Evolutionary conservation across 2,329 filamentous ascomycete genomes (phyloP).

Genomic region (Aurifilum marmelostoma): DNA sequence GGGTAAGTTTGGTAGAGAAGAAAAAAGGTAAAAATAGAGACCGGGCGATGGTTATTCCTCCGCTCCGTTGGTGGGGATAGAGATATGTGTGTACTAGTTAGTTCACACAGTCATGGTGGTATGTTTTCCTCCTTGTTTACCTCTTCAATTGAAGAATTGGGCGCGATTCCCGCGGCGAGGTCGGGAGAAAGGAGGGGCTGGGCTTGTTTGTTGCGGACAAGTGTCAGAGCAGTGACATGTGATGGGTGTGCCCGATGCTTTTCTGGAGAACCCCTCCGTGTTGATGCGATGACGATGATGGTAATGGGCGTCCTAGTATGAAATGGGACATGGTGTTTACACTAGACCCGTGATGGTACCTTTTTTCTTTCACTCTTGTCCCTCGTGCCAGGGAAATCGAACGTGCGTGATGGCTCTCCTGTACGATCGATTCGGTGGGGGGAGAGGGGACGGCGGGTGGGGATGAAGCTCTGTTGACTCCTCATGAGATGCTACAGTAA

Average conservation of each 20-base stretch:
- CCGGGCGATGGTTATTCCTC: not conserved
- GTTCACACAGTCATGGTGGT: too few relatives aligned
- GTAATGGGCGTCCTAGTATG: not conserved
- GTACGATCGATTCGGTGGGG: not conserved
- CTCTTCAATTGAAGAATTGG: not conserved
- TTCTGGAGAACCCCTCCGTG: not conserved
- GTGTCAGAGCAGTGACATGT: not conserved
- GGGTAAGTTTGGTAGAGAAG: not conserved
- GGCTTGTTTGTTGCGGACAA: not conserved
- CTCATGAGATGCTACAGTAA: slow-evolving; percentile 10
- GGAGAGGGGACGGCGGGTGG: not conserved
- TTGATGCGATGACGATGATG: slow-evolving; percentile 6
- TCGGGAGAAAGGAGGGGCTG: not conserved
- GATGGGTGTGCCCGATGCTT: not conserved
- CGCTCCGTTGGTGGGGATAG: not conserved
- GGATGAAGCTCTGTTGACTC: not conserved
- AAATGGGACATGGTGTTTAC: not conserved
- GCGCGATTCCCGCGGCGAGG: not conserved
- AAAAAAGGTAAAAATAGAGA: not conserved
- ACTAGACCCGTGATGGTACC: not conserved
- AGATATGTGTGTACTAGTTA: too few relatives aligned
- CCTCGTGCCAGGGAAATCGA: too few relatives aligned
- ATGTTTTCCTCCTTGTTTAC: not conserved
- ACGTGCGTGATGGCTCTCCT: not conserved
- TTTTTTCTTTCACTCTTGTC: not conserved